A percentile compares a stretch with the other conserved stretches of the same genome.
These are phyloP conservation scores for Cardiospermum halicacabum DNA, from an alignment of 345 rosid species.

Conservation along the genomic window DNA sequence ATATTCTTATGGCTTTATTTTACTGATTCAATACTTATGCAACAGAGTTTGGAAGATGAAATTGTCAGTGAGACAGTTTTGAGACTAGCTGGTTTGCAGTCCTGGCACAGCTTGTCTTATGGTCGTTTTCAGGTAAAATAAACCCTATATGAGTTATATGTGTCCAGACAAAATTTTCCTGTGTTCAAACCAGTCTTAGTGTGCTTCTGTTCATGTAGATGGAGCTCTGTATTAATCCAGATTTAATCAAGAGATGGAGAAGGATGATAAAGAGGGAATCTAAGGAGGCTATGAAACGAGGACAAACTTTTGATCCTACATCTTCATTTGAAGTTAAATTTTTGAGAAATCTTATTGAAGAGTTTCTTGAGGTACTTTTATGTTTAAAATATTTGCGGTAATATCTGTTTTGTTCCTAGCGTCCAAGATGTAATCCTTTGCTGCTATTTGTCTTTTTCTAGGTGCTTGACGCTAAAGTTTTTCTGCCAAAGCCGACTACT, in stretches of 20 bases:
- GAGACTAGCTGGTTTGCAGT: conserved; percentile 71
- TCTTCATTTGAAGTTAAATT: conserved; percentile 64
- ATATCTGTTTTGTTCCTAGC: not conserved
- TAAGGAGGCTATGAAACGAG: conserved; percentile 57
- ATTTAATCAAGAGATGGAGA: conserved; percentile 85
- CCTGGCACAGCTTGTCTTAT: conserved; percentile 90
- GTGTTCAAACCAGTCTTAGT: conserved; percentile 9
- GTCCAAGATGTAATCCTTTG: conserved; percentile 6
- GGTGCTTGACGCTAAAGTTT: conserved; percentile 79
- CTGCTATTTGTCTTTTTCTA: conserved; percentile 18
- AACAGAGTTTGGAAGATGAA: conserved; percentile 95
- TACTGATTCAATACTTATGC: conserved; percentile 13
- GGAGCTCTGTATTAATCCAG: conserved; percentile 88
- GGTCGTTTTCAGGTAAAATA: conserved; percentile 85
- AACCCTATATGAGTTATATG: conserved; percentile 7
- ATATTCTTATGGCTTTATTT: not conserved
- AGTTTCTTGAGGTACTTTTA: conserved; percentile 72
- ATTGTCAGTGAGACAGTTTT: conserved; percentile 81
- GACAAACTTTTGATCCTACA: conserved; percentile 56
- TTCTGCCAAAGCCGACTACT: conserved; percentile 26
- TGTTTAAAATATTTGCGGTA: not conserved
- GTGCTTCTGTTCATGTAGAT: conserved; percentile 46
- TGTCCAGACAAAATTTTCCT: conserved; percentile 4
- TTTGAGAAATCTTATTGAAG: conserved; percentile 77
- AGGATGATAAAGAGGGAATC: conserved; percentile 71